phyloP scores from a whole-genome alignment of 441 rosid species.

The Capsella rubella region DNA sequence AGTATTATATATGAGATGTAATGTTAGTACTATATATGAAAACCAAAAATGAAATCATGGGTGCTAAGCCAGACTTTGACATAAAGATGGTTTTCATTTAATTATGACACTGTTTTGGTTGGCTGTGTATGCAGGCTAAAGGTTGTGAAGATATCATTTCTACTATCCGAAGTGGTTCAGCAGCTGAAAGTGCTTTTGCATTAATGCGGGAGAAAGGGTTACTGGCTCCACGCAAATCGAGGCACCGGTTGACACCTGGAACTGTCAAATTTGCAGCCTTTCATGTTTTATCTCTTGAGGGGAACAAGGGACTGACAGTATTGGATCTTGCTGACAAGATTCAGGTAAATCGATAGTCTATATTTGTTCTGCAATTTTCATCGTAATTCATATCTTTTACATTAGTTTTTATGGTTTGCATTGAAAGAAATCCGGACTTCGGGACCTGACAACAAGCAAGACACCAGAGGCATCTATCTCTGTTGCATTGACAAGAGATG shows the following conservation, averaged over 20 bases:
- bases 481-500: slow-evolving; percentile 98
- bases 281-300: slow-evolving; percentile 98
- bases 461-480: slow-evolving; percentile 99
- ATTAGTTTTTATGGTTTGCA: slow-evolving; percentile 29
- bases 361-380: background rate
- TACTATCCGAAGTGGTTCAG: slow-evolving; percentile 90
- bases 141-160: slow-evolving; percentile 80
- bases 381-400: slow-evolving; percentile 15
- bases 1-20: slow-evolving; percentile 27
- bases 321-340: slow-evolving; percentile 97
- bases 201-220: slow-evolving; percentile 96
- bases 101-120: slow-evolving; percentile 4
- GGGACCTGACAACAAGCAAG: slow-evolving; percentile 97
- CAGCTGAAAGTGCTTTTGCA: slow-evolving; percentile 97
- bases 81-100: background rate
- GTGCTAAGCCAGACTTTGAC: slow-evolving; percentile 28
- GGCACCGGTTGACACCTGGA: slow-evolving; percentile 99
- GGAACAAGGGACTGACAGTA: slow-evolving; percentile 89
- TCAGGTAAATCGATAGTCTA: slow-evolving; percentile 62
- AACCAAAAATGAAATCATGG: slow-evolving; percentile 5
- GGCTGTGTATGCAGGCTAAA: slow-evolving; percentile 65
- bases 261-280: slow-evolving; percentile 99
- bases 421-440: slow-evolving; percentile 92
- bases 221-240: slow-evolving; percentile 86
- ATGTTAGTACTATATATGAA: slow-evolving; percentile 11